These are phyloP conservation scores for Quercus wislizeni DNA, from an alignment of 306 rosid genomes.

Conservation along the genomic window DNA sequence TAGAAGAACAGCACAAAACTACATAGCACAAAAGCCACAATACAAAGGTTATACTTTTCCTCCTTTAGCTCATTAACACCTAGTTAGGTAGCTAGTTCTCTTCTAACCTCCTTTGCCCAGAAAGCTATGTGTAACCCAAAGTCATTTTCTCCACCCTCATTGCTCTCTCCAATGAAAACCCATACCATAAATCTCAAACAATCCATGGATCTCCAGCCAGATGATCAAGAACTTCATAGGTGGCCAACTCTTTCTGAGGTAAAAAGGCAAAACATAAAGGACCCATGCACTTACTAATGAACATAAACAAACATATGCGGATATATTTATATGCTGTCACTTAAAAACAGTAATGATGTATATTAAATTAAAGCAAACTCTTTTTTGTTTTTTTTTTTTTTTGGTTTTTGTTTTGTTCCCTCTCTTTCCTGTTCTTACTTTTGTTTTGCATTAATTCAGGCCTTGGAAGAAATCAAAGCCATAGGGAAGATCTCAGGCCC, in stretches of 20 bases:
- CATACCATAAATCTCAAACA: conserved; percentile 46
- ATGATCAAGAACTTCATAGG: conserved; percentile 53
- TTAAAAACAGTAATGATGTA: conserved; percentile 4
- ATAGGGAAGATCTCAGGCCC: conserved; percentile 87
- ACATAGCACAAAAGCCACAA: neutral
- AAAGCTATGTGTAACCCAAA: conserved; percentile 60
- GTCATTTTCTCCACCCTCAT: conserved; percentile 59
- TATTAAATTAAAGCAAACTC: conserved; percentile 5
- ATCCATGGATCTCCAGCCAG: conserved; percentile 16
- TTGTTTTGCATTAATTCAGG: conserved; percentile 41
- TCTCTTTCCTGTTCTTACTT: neutral
- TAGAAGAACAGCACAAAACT: conserved; percentile 21
- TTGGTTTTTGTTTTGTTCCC: neutral
- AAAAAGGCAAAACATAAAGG: neutral
- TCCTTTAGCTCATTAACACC: neutral
- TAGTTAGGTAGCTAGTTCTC: neutral
- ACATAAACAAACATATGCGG: conserved; percentile 12
- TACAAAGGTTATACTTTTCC: conserved; percentile 7
- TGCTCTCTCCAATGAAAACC: conserved; percentile 42
- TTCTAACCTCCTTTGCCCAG: conserved; percentile 9
- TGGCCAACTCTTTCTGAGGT: conserved; percentile 92
- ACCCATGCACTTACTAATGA: conserved; percentile 18
- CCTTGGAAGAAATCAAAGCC: conserved; percentile 71
- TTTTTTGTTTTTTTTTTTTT: neutral
- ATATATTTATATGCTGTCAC: conserved; percentile 12